phyloP scores from a whole-genome alignment of 2,329 filamentous ascomycete species.

The Beauveria australis region DNA sequence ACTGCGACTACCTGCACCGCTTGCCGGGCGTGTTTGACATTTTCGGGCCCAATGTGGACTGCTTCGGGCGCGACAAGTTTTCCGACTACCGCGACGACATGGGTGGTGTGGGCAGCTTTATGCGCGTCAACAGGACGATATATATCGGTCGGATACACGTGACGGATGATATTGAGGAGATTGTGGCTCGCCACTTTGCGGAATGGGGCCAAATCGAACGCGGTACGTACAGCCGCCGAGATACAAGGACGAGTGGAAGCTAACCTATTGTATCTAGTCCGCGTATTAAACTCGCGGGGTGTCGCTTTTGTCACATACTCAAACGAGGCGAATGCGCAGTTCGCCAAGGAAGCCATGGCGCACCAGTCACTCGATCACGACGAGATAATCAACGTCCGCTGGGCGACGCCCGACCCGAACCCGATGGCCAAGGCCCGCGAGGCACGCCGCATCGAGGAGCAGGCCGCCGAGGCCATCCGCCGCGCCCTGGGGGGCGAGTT shows the following conservation, averaged over 20 bases:
- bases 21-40: slow-evolving; percentile 80
- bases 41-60: slow-evolving; percentile 90
- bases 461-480: slow-evolving; percentile 88
- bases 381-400: slow-evolving; percentile 90
- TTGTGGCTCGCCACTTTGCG: slow-evolving; percentile 87
- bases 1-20: slow-evolving; percentile 91
- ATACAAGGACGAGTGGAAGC: not conserved
- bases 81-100: slow-evolving; percentile 94
- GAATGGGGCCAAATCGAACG: slow-evolving; percentile 95
- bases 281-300: slow-evolving; percentile 80
- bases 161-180: slow-evolving; percentile 92
- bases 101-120: slow-evolving; percentile 91
- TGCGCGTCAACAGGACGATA: slow-evolving; percentile 86
- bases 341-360: slow-evolving; percentile 92
- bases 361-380: slow-evolving; percentile 86
- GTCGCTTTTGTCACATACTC: slow-evolving; percentile 93
- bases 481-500: slow-evolving; percentile 82
- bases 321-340: slow-evolving; percentile 83
- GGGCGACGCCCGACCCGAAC: slow-evolving; percentile 95
- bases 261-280: slow-evolving; percentile 30
- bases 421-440: slow-evolving; percentile 91
- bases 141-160: slow-evolving; percentile 94
- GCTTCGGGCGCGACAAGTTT: slow-evolving; percentile 82
- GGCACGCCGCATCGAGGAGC: slow-evolving; percentile 81
- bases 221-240: slow-evolving; percentile 28